These are phyloP conservation scores for Danielozyma ontarioensis DNA, from an alignment of 805 yeast species.

Conservation along the genomic window DNA sequence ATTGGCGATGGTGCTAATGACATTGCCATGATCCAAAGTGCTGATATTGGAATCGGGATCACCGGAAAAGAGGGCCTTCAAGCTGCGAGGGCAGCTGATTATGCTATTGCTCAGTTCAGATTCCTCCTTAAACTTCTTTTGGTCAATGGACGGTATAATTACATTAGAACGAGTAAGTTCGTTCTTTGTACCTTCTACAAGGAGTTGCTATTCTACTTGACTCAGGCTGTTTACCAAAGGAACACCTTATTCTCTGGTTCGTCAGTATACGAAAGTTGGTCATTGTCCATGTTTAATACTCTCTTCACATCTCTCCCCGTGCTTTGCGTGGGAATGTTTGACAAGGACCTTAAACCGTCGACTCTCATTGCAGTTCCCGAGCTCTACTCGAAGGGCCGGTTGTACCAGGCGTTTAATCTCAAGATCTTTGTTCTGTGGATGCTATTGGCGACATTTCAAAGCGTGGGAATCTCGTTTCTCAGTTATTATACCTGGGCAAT, in stretches of 20 bases:
- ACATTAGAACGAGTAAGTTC: constrained; percentile 85
- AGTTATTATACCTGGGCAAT: constrained; percentile 69
- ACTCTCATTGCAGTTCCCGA: constrained; percentile 91
- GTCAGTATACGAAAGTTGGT: constrained; percentile 92
- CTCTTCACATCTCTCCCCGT: constrained; percentile 92
- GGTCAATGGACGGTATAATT: constrained; percentile 96
- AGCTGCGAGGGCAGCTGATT: constrained; percentile 93
- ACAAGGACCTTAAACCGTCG: constrained; percentile 82
- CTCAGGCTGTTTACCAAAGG: constrained; percentile 84
- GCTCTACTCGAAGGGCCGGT: constrained; percentile 71
- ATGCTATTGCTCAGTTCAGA: constrained; percentile 91
- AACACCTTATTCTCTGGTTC: constrained; percentile 88
- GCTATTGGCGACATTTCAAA: constrained; percentile 65
- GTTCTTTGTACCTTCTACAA: constrained; percentile 92
- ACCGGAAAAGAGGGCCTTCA: constrained; percentile 97
- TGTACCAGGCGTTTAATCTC: constrained; percentile 69
- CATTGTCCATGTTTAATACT: constrained; percentile 94
- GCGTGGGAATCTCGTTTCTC: constrained; percentile 65
- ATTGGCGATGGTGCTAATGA: constrained; percentile 99
- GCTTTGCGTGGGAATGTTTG: constrained; percentile 90
- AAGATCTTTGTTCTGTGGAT: constrained; percentile 73
- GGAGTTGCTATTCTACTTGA: constrained; percentile 81
- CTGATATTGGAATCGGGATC: constrained; percentile 96
- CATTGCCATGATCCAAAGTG: constrained; percentile 98
- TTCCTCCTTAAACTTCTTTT: constrained; percentile 74